phyloP scores from a whole-genome alignment of 257 asterid genomes.

The Lithospermum erythrorhizon region DNA sequence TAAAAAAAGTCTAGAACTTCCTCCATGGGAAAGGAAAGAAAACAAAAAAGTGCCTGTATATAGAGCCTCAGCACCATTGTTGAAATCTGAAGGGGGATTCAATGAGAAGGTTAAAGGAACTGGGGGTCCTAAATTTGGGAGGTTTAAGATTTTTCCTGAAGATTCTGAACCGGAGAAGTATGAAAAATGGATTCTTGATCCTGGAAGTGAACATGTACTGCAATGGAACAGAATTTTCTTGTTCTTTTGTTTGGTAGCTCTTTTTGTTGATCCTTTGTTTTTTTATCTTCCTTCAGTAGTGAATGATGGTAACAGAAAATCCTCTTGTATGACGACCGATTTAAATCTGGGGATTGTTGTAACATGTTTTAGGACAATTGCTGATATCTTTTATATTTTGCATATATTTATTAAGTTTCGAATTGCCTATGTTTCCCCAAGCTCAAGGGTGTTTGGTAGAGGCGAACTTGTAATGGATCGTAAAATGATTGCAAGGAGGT shows the following conservation, averaged over 20 bases:
- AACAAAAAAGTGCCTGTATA: conserved; percentile 23
- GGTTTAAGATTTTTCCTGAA: conserved; percentile 56
- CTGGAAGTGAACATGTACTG: conserved; percentile 61
- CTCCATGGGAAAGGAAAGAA: conserved; percentile 41
- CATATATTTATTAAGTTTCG: conserved; percentile 60
- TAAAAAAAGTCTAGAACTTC: conserved; percentile 35
- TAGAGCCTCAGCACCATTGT: conserved; percentile 27
- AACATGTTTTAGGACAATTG: conserved; percentile 65
- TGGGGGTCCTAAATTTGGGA: conserved; percentile 35
- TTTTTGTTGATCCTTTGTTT: conserved; percentile 75
- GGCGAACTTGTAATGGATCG: conserved; percentile 86
- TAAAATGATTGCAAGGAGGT: conserved; percentile 51
- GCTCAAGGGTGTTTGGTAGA: conserved; percentile 80
- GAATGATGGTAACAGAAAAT: conserved; percentile 24
- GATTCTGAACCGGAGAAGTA: conserved; percentile 32
- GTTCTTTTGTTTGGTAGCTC: conserved; percentile 59
- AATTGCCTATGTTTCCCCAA: conserved; percentile 76
- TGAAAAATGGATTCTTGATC: conserved; percentile 51
- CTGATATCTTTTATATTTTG: conserved; percentile 58
- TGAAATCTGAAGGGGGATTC: conserved; percentile 36
- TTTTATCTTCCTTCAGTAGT: conserved; percentile 65
- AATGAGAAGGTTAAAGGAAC: conserved; percentile 20
- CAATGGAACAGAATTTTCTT: conserved; percentile 74
- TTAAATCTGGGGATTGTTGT: conserved; percentile 52
- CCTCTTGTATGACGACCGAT: conserved; percentile 71